phyloP scores from a whole-genome alignment of 495 filamentous ascomycete genomes.

The Neurospora sp. region DNA sequence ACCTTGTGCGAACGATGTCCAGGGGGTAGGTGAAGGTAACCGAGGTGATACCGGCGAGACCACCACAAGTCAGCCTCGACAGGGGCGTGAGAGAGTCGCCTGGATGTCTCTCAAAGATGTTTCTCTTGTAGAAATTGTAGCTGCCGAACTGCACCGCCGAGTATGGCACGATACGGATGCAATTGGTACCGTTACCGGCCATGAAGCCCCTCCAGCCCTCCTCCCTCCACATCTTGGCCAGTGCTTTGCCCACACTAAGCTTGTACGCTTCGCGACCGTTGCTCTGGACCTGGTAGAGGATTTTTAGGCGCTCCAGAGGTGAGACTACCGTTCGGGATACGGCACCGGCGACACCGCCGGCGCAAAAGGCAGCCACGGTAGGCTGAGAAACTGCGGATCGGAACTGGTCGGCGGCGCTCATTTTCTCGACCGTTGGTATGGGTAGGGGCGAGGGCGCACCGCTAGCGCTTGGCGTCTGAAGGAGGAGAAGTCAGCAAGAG shows the following conservation, averaged over 20 bases:
- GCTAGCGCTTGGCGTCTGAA: constrained; percentile 18
- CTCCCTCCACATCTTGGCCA: constrained; percentile 90
- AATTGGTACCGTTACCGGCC: constrained; percentile 96
- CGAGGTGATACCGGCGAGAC: constrained; percentile 85
- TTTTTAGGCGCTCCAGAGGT: constrained; percentile 90
- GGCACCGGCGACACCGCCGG: constrained; percentile 93
- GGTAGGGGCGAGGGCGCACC: not conserved
- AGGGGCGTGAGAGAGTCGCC: constrained; percentile 57
- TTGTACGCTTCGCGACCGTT: constrained; percentile 86
- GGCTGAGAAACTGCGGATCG: constrained; percentile 57
- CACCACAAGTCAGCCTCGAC: constrained; percentile 72
- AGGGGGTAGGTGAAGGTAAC: constrained; percentile 73
- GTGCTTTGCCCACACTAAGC: constrained; percentile 75
- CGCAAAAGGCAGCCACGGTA: constrained; percentile 82
- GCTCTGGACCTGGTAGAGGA: constrained; percentile 92
- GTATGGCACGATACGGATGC: constrained; percentile 95
- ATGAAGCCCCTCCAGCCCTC: constrained; percentile 95
- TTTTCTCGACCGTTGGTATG: constrained; percentile 6
- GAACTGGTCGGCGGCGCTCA: constrained; percentile 19
- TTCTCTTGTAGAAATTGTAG: constrained; percentile 91
- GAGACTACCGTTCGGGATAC: constrained; percentile 95
- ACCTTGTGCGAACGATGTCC: constrained; percentile 88
- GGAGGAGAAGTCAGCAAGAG: not conserved
- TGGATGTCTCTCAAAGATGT: constrained; percentile 68
- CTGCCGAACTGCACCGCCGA: constrained; percentile 96